A percentile compares a stretch with the other conserved stretches of the same genome.
These are phyloP conservation scores for Trichosporon asahii DNA, from an alignment of 1,284 basidiomycete species.

Conservation along the genomic window DNA sequence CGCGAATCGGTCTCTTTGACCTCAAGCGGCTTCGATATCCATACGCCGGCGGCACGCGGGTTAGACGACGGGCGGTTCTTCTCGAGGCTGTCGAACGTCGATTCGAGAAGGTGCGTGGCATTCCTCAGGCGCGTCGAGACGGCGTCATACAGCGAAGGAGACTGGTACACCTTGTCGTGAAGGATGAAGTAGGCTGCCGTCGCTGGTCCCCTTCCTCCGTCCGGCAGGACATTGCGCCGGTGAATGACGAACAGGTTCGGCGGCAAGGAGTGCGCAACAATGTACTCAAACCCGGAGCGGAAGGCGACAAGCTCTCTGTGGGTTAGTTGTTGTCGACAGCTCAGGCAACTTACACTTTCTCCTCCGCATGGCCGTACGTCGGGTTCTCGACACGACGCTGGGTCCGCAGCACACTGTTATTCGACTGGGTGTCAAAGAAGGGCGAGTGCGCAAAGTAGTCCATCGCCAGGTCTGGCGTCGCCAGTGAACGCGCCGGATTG, in stretches of 20 bases:
- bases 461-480: slow-evolving; percentile 44
- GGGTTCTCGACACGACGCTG: slow-evolving; percentile 42
- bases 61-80: slow-evolving; percentile 40
- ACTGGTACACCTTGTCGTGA: slow-evolving; percentile 44
- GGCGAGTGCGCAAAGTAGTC: slow-evolving; percentile 50
- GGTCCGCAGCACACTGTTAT: slow-evolving; percentile 43
- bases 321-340: neutral
- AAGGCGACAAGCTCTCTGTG: slow-evolving; percentile 38
- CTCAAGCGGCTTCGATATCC: slow-evolving; percentile 33
- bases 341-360: slow-evolving; percentile 36
- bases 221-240: slow-evolving; percentile 31
- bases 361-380: slow-evolving; percentile 42
- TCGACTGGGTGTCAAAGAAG: slow-evolving; percentile 45
- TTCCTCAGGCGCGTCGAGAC: slow-evolving; percentile 35
- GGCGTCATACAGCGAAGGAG: slow-evolving; percentile 40
- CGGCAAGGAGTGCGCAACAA: slow-evolving; percentile 41
- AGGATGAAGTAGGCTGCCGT: slow-evolving; percentile 44
- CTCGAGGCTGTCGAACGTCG: slow-evolving; percentile 36
- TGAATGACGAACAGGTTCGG: slow-evolving; percentile 47
- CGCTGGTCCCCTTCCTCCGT: slow-evolving; percentile 32
- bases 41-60: slow-evolving; percentile 37
- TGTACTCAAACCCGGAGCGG: slow-evolving; percentile 45
- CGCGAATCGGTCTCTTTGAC: neutral
- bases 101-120: slow-evolving; percentile 34
- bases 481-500: slow-evolving; percentile 39